These are phyloP conservation scores for Fistulina hepatica DNA, from an alignment of 1,284 basidiomycete genomes.

Conservation along the genomic window DNA sequence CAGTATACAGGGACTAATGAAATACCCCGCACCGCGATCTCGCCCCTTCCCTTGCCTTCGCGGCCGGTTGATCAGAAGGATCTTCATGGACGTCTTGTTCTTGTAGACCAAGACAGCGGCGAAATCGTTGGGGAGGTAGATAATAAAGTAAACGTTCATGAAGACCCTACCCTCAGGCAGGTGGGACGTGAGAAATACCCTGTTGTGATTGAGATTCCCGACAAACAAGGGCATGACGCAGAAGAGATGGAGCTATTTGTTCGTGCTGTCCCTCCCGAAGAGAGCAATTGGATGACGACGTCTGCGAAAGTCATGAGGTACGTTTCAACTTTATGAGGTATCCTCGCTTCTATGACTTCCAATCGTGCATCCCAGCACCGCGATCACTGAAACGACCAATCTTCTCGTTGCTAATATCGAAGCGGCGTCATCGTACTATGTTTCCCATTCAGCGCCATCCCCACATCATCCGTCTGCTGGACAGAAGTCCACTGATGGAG, in stretches of 20 bases:
- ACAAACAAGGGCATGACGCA: constrained; percentile 31
- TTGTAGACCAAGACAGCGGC: constrained; percentile 66
- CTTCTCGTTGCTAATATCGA: constrained; percentile 53
- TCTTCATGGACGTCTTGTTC: constrained; percentile 56
- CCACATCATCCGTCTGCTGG: constrained; percentile 22
- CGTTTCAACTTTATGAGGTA: constrained; percentile 13
- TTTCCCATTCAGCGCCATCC: constrained; percentile 42
- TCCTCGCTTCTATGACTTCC: constrained; percentile 3
- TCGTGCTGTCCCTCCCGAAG: constrained; percentile 48
- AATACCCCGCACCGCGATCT: constrained; percentile 10
- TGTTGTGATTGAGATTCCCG: constrained; percentile 64
- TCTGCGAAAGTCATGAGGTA: constrained; percentile 62
- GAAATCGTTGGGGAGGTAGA: constrained; percentile 68
- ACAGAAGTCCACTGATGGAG: constrained; percentile 20
- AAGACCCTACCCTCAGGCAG: constrained; percentile 41
- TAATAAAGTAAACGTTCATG: constrained; percentile 42
- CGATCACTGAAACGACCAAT: constrained; percentile 58
- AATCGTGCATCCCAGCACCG: constrained; percentile 36
- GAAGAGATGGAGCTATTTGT: constrained; percentile 45
- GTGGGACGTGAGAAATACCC: constrained; percentile 35
- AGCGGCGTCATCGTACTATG: constrained; percentile 53
- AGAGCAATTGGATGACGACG: constrained; percentile 65
- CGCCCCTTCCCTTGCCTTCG: constrained; percentile 8
- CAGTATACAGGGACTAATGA: constrained; percentile 49
- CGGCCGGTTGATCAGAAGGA: constrained; percentile 19